Percentiles rank a stretch among this genome's conserved stretches.
Evolutionary conservation across 2,329 filamentous ascomycete genomes (phyloP).

Genomic region (Hirsutella minnesotensis): DNA sequence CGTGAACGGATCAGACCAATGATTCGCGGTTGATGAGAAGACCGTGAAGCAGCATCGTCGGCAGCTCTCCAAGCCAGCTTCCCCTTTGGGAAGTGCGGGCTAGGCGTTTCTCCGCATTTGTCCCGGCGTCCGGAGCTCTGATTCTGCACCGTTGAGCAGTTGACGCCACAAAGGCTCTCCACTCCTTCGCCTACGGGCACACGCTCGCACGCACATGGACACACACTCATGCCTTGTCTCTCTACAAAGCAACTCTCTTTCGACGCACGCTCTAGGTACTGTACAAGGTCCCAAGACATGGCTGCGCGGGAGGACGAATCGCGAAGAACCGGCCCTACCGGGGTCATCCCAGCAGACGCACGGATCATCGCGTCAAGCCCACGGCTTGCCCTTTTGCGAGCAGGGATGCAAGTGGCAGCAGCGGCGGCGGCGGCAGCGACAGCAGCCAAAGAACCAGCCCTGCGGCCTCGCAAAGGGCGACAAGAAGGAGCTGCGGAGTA

Average conservation of each 20-base stretch:
- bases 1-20: no score
- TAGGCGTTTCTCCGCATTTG: conserved; percentile 6
- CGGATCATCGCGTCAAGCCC: not conserved
- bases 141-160: conserved; percentile 6
- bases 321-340: not conserved
- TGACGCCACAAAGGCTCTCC: conserved; percentile 1
- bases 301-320: conserved; percentile 2
- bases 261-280: no score
- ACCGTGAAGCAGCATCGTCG: not conserved
- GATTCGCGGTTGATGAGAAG: no score
- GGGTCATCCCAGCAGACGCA: not conserved
- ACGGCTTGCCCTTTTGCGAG: not conserved
- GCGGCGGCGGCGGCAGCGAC: not conserved
- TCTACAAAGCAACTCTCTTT: no score
- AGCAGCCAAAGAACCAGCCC: not conserved
- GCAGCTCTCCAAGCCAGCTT: conserved; percentile 4
- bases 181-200: no score
- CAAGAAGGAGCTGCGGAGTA: not conserved
- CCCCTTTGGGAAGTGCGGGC: conserved; percentile 8
- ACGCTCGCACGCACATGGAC: no score
- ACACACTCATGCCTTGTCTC: no score
- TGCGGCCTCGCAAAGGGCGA: not conserved
- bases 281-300: conserved; percentile 2
- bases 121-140: conserved; percentile 2
- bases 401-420: not conserved